A percentile compares a stretch with the other conserved stretches of the same genome.
These are phyloP conservation scores for Solanum neorickii DNA, from an alignment of 257 asterid species.

Conservation along the genomic window DNA sequence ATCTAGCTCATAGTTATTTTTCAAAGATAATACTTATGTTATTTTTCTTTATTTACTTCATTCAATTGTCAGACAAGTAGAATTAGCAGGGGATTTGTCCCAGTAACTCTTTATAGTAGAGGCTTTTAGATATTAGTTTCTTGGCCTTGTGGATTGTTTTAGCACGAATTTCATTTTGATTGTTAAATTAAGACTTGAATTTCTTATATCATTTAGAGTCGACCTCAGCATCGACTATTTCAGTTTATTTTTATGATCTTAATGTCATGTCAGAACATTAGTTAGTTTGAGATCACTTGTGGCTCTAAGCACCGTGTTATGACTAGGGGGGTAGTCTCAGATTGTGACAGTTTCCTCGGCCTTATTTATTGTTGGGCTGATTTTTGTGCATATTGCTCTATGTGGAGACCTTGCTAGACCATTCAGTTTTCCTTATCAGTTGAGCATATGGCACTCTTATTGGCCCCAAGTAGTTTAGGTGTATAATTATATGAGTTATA, in stretches of 20 bases:
- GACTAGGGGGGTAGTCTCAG: background rate
- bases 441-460: background rate
- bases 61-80: too few species aligned
- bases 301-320: background rate
- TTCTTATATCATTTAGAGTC: background rate
- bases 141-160: background rate
- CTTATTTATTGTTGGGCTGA: background rate
- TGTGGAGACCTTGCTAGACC: background rate
- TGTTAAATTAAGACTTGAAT: background rate
- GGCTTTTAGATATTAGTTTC: background rate
- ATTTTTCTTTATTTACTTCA: background rate
- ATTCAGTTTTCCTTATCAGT: background rate
- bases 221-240: background rate
- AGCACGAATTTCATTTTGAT: background rate
- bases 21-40: background rate
- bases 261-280: background rate
- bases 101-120: background rate
- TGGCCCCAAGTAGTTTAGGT: background rate
- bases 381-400: background rate
- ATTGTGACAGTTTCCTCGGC: background rate
- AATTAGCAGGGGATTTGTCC: background rate
- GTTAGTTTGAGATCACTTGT: background rate
- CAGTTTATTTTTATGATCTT: background rate
- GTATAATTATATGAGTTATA: background rate
- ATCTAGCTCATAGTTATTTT: background rate